A percentile compares a stretch with the other conserved stretches of the same genome.
Evolutionary conservation across 1,284 basidiomycete species (phyloP).

Genomic region (Malassezia furfur): DNA sequence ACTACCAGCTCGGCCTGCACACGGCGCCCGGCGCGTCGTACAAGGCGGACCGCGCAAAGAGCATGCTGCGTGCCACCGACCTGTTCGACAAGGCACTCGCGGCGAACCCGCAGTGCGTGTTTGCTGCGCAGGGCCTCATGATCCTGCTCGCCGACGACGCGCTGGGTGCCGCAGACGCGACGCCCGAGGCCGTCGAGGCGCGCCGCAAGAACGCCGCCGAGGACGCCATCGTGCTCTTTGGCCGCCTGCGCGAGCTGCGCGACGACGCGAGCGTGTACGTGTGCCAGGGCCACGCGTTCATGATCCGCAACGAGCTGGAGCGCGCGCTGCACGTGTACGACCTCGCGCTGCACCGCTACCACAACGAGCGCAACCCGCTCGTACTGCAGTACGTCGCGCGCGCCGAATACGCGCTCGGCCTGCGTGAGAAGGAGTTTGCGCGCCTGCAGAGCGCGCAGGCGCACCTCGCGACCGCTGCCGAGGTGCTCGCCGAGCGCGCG

Average conservation of each 20-base stretch:
- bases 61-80: conserved; percentile 41
- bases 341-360: conserved; percentile 31
- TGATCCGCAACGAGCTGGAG: conserved; percentile 42
- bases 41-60: conserved; percentile 33
- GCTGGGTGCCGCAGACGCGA: conserved; percentile 26
- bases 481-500: conserved; percentile 7
- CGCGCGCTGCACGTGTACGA: conserved; percentile 43
- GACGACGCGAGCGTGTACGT: conserved; percentile 44
- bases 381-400: conserved; percentile 40
- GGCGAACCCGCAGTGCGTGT: conserved; percentile 32
- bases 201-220: conserved; percentile 33
- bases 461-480: conserved; percentile 27
- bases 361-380: conserved; percentile 21
- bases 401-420: conserved; percentile 39
- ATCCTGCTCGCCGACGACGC: conserved; percentile 43
- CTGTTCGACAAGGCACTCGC: conserved; percentile 43
- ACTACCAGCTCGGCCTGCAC: conserved; percentile 42
- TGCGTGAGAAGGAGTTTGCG: conserved; percentile 28
- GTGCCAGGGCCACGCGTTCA: conserved; percentile 46
- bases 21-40: conserved; percentile 25
- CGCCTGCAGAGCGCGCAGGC: conserved; percentile 26
- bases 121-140: conserved; percentile 45
- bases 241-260: conserved; percentile 42
- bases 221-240: conserved; percentile 37
- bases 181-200: conserved; percentile 22